Percentiles rank a stretch among this genome's conserved stretches.
These are phyloP conservation scores for Hypoxylon sp. DNA, from an alignment of 2,329 filamentous ascomycete genomes.

Conservation along the genomic window DNA sequence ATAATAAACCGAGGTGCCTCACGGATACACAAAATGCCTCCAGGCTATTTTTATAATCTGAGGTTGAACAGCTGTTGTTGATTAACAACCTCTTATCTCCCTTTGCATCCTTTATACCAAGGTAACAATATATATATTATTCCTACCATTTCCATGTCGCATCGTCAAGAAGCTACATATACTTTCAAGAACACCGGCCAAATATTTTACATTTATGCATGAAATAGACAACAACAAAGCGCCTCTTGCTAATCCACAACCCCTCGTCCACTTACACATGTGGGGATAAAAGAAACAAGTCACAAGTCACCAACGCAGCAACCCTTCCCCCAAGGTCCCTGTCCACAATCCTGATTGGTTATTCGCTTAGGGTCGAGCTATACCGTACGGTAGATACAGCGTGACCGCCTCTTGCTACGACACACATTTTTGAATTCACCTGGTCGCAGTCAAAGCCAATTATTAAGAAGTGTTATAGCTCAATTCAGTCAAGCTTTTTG, in stretches of 20 bases:
- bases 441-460: background rate
- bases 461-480: background rate
- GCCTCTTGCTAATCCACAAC: conserved; percentile 9
- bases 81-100: background rate
- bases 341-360: conserved; percentile 31
- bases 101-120: background rate
- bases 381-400: conserved; percentile 4
- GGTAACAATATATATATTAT: background rate
- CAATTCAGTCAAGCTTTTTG: background rate
- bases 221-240: background rate
- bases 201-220: conserved; percentile 1
- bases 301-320: conserved; percentile 44
- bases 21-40: background rate
- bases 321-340: conserved; percentile 28
- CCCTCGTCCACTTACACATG: conserved; percentile 31
- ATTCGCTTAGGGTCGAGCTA: background rate
- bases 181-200: background rate
- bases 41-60: background rate
- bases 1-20: background rate
- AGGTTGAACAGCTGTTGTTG: background rate
- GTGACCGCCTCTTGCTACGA: conserved; percentile 41
- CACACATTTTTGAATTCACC: conserved; percentile 12
- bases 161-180: background rate
- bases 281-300: conserved; percentile 41
- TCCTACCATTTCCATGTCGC: background rate